phyloP scores from a whole-genome alignment of 768 basidiomycete species.

The Filobasidium floriforme region DNA sequence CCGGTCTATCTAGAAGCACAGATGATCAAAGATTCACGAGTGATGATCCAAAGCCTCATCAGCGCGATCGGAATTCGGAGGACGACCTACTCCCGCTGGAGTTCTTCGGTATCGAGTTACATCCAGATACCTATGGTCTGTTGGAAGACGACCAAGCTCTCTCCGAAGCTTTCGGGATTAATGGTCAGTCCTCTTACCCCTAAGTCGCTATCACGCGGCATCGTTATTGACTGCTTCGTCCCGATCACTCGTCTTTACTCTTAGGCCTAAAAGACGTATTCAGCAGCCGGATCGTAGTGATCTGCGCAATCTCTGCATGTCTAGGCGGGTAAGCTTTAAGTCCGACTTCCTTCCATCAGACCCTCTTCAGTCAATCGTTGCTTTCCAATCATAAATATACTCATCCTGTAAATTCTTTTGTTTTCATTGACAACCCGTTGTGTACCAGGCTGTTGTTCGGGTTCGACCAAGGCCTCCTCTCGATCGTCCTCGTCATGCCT shows the following conservation, averaged over 20 bases:
- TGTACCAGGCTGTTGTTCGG: conserved; percentile 10
- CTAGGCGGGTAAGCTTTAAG: not conserved
- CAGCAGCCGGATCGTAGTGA: not conserved
- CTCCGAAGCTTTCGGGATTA: not conserved
- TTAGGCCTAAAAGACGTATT: not conserved
- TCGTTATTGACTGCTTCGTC: not conserved
- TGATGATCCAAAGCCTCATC: no score
- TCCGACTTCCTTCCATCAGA: not conserved
- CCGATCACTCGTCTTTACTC: not conserved
- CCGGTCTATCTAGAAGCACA: no score
- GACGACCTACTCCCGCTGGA: not conserved
- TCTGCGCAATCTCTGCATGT: conserved; percentile 1
- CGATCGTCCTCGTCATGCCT: conserved; percentile 20
- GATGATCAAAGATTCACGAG: not conserved
- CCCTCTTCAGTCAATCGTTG: not conserved
- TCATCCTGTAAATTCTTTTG: no score
- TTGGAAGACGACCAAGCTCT: not conserved
- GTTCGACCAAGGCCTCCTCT: conserved; percentile 21
- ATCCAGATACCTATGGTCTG: not conserved
- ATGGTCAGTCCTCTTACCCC: not conserved
- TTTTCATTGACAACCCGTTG: no score
- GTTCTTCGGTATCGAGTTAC: not conserved
- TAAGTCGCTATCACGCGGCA: not conserved
- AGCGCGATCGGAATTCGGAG: no score
- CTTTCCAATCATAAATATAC: no score